A percentile compares a stretch with the other conserved stretches of the same genome.
These are phyloP conservation scores for Epithele typhae DNA, from an alignment of 768 basidiomycete species.

Conservation along the genomic window DNA sequence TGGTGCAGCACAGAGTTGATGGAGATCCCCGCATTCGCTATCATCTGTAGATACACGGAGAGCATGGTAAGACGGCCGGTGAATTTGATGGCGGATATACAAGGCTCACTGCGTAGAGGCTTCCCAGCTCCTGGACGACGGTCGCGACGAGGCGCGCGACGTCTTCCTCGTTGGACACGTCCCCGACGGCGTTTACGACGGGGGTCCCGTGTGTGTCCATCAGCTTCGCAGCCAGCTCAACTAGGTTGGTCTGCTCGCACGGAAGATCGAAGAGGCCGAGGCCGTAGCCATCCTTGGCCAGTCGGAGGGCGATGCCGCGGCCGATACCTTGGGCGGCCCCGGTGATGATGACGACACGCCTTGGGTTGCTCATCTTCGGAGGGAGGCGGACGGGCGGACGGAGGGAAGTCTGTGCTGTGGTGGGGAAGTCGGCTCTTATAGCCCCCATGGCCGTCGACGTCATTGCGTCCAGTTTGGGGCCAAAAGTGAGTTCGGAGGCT, in stretches of 20 bases:
- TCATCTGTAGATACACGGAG: conserved; percentile 15
- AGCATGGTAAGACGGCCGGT: background rate
- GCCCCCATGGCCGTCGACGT: no score
- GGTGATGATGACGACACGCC: conserved; percentile 24
- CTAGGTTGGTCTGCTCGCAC: conserved; percentile 10
- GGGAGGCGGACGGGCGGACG: no score
- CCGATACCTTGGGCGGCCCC: conserved; percentile 30
- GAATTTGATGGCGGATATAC: no score
- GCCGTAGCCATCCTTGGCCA: conserved; percentile 22
- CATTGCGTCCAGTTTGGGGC: no score
- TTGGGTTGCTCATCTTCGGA: no score
- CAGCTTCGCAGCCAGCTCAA: conserved; percentile 12
- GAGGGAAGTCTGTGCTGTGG: no score
- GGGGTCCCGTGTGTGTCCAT: conserved; percentile 15
- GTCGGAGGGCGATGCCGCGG: conserved; percentile 21
- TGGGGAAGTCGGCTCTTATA: no score
- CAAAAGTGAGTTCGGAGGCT: no score
- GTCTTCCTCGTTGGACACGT: conserved; percentile 37
- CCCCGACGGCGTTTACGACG: conserved; percentile 28
- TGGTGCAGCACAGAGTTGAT: conserved; percentile 12
- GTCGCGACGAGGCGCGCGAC: conserved; percentile 37
- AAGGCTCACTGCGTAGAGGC: conserved; percentile 47
- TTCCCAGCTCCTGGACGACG: conserved; percentile 32
- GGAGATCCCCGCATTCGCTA: conserved; percentile 25
- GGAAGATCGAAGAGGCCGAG: conserved; percentile 21